Percentiles rank a stretch among this genome's conserved stretches.
These are phyloP conservation scores for Chaetomium tenue DNA, from an alignment of 495 filamentous ascomycete genomes.

Conservation along the genomic window DNA sequence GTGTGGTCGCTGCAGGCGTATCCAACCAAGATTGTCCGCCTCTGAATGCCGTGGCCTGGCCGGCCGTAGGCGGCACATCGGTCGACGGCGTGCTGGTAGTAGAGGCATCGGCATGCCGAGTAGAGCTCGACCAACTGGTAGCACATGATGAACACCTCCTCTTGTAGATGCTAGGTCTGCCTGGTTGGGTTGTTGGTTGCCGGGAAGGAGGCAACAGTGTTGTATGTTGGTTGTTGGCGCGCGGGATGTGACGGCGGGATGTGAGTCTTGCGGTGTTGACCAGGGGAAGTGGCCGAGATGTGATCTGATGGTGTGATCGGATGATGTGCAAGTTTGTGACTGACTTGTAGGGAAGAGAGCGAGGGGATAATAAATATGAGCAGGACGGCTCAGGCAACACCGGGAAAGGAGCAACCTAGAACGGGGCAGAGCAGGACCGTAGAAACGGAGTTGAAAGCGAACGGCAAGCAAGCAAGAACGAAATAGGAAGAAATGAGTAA, in stretches of 20 bases:
- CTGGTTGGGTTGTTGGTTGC: conserved; percentile 1
- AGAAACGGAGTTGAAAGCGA: conserved; percentile 19
- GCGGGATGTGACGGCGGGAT: conserved; percentile 10
- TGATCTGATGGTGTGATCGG: conserved; percentile 7
- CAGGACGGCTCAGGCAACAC: conserved; percentile 20
- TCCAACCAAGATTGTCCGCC: conserved; percentile 76
- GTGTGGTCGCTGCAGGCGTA: conserved; percentile 62
- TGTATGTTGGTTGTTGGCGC: conserved; percentile 1
- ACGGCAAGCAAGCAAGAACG: conserved; percentile 24
- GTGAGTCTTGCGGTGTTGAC: conserved; percentile 9
- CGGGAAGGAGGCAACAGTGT: not conserved
- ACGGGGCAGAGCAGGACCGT: conserved; percentile 11
- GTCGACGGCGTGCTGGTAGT: conserved; percentile 79
- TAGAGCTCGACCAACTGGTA: conserved; percentile 74
- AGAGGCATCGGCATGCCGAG: conserved; percentile 79
- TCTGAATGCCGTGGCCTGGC: conserved; percentile 65
- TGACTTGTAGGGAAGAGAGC: conserved; percentile 18
- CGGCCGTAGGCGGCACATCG: conserved; percentile 70
- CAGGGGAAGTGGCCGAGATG: not conserved
- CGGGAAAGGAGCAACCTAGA: conserved; percentile 13
- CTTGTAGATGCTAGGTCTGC: conserved; percentile 6
- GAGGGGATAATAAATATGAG: conserved; percentile 28
- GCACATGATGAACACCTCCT: conserved; percentile 56
- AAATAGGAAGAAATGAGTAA: conserved; percentile 34
- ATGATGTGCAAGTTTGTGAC: conserved; percentile 11